Conservation (phyloP, 164 flowering plant species). For the Echeveria elegans region DNA sequence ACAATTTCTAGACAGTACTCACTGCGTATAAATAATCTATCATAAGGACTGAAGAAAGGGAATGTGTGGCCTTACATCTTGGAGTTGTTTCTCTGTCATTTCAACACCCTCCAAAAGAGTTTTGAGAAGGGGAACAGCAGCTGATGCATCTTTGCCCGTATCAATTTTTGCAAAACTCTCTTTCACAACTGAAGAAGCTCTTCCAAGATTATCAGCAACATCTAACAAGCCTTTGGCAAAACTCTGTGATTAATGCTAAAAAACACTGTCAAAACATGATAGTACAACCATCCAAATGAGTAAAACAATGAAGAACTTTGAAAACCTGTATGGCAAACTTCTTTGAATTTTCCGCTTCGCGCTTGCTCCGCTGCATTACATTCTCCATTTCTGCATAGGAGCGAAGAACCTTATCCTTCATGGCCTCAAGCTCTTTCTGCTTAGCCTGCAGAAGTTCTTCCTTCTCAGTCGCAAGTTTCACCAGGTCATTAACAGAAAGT, state of each 20-base stretch:
- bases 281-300: background rate
- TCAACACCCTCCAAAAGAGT: constrained; percentile 91
- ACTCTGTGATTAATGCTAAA: constrained; percentile 36
- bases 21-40: background rate
- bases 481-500: constrained; percentile 54
- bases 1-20: too few relatives aligned
- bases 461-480: constrained; percentile 71
- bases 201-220: constrained; percentile 86
- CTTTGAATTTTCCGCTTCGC: constrained; percentile 78
- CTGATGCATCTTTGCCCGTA: constrained; percentile 40
- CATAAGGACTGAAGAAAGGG: background rate
- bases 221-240: constrained; percentile 81
- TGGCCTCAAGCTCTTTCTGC: constrained; percentile 45
- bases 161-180: constrained; percentile 75
- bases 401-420: constrained; percentile 76
- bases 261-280: background rate
- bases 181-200: constrained; percentile 84
- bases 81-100: constrained; percentile 91
- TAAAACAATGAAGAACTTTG: background rate
- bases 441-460: constrained; percentile 49
- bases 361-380: constrained; percentile 67
- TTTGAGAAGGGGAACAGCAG: constrained; percentile 65
- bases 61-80: constrained; percentile 38
- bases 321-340: constrained; percentile 87
- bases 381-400: constrained; percentile 83